Conservation (phyloP, 192 early-diverging fungal genomes). For the Umbelopsis ramanniana region DNA sequence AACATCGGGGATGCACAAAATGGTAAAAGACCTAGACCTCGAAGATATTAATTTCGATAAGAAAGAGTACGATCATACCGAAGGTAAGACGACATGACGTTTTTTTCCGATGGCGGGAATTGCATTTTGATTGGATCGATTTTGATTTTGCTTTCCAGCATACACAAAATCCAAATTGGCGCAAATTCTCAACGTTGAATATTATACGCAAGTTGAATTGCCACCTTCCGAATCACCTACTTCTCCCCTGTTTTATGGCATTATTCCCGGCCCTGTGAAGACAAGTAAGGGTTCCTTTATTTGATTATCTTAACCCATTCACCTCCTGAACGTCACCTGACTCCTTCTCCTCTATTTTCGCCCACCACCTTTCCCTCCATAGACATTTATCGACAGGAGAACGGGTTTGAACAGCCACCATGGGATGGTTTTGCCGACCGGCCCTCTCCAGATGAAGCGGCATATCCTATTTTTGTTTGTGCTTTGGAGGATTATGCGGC, state of each 20-base stretch:
- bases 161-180: slow-evolving; percentile 13
- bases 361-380: neutral
- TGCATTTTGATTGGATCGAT: neutral
- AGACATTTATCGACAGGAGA: slow-evolving; percentile 5
- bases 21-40: slow-evolving; percentile 8
- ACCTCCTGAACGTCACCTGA: neutral
- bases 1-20: slow-evolving; percentile 3
- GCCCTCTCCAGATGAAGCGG: slow-evolving; percentile 1
- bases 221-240: neutral
- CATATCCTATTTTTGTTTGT: slow-evolving; percentile 17
- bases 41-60: slow-evolving; percentile 14
- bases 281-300: slow-evolving; percentile 2
- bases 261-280: slow-evolving; percentile 9
- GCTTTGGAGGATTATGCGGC: neutral
- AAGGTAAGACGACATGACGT: slow-evolving; percentile 1
- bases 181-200: neutral
- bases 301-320: neutral
- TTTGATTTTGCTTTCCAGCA: neutral
- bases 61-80: neutral
- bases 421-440: slow-evolving; percentile 10
- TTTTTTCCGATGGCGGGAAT: too few species aligned
- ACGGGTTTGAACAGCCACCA: slow-evolving; percentile 2
- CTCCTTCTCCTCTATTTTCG: neutral
- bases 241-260: neutral
- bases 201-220: neutral